A percentile compares a stretch with the other conserved stretches of the same genome.
Conservation (phyloP, 202 grass and related monocot genomes). For the Cymbopogon flexuosus region DNA sequence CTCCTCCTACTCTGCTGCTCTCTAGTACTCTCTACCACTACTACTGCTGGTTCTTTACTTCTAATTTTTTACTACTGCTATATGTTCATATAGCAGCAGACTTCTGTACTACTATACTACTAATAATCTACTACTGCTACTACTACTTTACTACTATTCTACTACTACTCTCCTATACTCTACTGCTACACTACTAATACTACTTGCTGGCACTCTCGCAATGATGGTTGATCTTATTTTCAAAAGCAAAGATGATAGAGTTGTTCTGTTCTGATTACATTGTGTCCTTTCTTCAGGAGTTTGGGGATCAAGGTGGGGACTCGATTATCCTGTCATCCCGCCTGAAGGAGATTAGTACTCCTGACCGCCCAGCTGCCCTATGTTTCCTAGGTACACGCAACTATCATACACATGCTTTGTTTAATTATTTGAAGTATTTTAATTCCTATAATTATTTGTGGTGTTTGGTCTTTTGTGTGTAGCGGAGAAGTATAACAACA, state of each 20-base stretch:
- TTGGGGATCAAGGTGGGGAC: slow-evolving; percentile 35
- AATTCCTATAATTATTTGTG: not conserved
- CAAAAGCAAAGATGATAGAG: not conserved
- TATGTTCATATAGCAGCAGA: too few relatives aligned
- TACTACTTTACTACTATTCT: too few relatives aligned
- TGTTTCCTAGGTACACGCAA: slow-evolving; percentile 51
- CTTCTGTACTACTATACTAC: too few relatives aligned
- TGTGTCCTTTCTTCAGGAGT: slow-evolving; percentile 33
- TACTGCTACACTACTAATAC: too few relatives aligned
- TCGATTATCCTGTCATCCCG: slow-evolving; percentile 39
- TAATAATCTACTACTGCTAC: too few relatives aligned
- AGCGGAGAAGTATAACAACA: slow-evolving; percentile 60
- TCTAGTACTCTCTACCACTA: too few relatives aligned
- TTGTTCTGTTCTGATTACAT: not conserved
- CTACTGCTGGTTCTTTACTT: too few relatives aligned
- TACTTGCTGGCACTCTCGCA: too few relatives aligned
- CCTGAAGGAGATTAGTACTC: slow-evolving; percentile 49
- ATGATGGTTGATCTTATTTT: not conserved
- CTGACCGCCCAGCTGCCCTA: slow-evolving; percentile 47
- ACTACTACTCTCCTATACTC: too few relatives aligned
- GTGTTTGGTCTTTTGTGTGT: slow-evolving; percentile 12
- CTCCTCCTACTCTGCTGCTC: too few relatives aligned
- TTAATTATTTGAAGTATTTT: slow-evolving; percentile 13
- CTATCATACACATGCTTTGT: slow-evolving; percentile 16
- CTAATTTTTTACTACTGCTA: too few relatives aligned